Base-by-base conservation (phyloP, 2,329 filamentous ascomycete genomes). In the Graphiopsis chlorocephala region DNA sequence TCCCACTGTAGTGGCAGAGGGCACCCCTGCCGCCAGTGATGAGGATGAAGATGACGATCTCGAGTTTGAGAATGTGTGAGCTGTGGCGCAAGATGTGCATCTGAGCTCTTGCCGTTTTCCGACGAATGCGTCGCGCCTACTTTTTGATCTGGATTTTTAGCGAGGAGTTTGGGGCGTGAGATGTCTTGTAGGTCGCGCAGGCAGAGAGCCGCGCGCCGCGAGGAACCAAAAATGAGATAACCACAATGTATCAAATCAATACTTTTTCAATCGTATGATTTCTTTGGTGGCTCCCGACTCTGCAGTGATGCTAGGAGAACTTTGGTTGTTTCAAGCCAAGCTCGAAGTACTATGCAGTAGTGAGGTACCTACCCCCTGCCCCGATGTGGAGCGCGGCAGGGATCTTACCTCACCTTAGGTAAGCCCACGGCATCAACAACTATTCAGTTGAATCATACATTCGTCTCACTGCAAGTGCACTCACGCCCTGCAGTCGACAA, bases 31-130 rank as follows among this genome's bases (percentile, higher is more conserved):
- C 50, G 71, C 70, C 25, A 72, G 70, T 10, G 79, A 79, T 48
- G 80, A 77, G 26, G 80, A 80, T 10, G 80, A 81, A 38, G 80
- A 81, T 69, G 81, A 82, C 25, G 66, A 67, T 33, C 52, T 68
- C 15, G 66, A 68, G 60, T 68, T 68, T 25, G 65, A 68, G 61
- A 65, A 68, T 23, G 66, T 68, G 31, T 62, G 53, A 62, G 23
- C 17, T 55, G 25, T 29, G 25, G 28, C 50, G 4, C 6, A 26
- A 42, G 14, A 6, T 14, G 12, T 28, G n/a, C 20, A 17, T 11
- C 17, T 35, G 17, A 26, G 29, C 23, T 15, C 14, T 42, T 28
- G 5, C 10, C 11, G 17, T 33, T 56, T 26, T 28, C 12, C 33
- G 31, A 25, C 15, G 5, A 17, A 58, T 1, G 2, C 1, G 12